Base-by-base conservation (phyloP, 2,329 filamentous ascomycete genomes). In the Curvularia sp. region DNA sequence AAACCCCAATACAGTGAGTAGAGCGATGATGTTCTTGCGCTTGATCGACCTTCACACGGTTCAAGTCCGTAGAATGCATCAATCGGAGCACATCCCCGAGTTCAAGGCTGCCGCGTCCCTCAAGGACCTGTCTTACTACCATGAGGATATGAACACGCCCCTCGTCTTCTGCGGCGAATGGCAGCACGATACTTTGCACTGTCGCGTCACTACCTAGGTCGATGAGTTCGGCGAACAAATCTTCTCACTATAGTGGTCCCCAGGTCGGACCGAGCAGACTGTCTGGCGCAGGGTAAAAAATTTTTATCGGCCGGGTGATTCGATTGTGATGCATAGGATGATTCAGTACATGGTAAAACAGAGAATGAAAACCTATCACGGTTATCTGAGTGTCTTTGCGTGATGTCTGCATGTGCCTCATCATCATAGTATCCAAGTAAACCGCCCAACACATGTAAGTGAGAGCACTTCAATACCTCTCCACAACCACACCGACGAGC, bases 211-310 rank as follows among this genome's bases (percentile, higher is more conserved):
- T 7, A 39, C 51, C 4, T 62, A 59, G 41, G 47, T 18, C 0
- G 67, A 70, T 10, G 63, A 66, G 33, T 69, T 50, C 8, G 67
- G 67, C 26, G 63, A 65, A 4, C 28, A 55, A 13, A 43, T 63
- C 30, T 30, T 31, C 22, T 59, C 62, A 44, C 42, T 38, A 46
- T 31, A 55, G 57, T 3, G 66, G 68, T 9, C 61, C 62, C 2
- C 66, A 70, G 48, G 58, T 24, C 22, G 22, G 22, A 24, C 22
- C 22, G 22, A 24, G 4, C 22, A 24, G 3, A 24, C 4, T 24
- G 4, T 24, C 22, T 24, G 22, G 1, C 5, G 26, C 26, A 28
- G 26, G 2, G 26, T 28, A 6, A 28, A 8, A 28, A 4, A 4
- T 28, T 13, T n/a, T 42, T 24, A 42, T 6, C 24, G 9, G 20